Conservation (phyloP, 768 basidiomycete species). For the Xerocomellus amylosporus region DNA sequence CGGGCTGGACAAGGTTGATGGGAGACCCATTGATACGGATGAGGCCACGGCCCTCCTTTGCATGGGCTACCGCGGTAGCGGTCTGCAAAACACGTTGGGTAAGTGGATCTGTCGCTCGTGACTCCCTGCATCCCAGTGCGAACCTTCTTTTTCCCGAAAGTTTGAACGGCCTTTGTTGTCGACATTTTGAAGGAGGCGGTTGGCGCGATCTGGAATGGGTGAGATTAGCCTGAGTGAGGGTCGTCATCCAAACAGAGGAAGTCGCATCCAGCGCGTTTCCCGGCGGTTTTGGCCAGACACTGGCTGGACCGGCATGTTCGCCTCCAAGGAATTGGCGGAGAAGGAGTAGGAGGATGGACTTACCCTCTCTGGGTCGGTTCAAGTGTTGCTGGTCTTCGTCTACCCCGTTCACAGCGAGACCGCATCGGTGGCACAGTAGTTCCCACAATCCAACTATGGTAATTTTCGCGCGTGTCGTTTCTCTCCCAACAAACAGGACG, state of each 20-base stretch:
- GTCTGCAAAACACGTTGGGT: constrained; percentile 51
- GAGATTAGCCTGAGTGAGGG: constrained; percentile 13
- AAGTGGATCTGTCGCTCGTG: neutral
- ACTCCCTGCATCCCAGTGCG: constrained; percentile 19
- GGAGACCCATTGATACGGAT: constrained; percentile 97
- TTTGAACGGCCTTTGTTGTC: constrained; percentile 87
- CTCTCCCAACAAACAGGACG: neutral
- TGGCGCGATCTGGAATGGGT: constrained; percentile 20
- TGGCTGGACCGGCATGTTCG: neutral
- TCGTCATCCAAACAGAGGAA: constrained; percentile 37
- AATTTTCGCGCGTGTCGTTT: neutral
- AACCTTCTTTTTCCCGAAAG: constrained; percentile 99
- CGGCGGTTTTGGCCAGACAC: constrained; percentile 21
- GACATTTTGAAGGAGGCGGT: constrained; percentile 54
- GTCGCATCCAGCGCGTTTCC: constrained; percentile 40
- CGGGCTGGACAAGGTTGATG: constrained; percentile 92
- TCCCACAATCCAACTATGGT: constrained; percentile 28
- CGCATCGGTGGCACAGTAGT: constrained; percentile 1
- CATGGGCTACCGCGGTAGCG: constrained; percentile 96
- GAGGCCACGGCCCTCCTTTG: constrained; percentile 93
- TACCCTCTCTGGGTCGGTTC: constrained; percentile 38
- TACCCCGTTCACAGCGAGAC: neutral
- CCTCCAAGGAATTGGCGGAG: neutral
- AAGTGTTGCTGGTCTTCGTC: constrained; percentile 23
- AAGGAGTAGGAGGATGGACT: constrained; percentile 26